Conservation (phyloP, 2,329 filamentous ascomycete species). For the Geosmithia putterillii region DNA sequence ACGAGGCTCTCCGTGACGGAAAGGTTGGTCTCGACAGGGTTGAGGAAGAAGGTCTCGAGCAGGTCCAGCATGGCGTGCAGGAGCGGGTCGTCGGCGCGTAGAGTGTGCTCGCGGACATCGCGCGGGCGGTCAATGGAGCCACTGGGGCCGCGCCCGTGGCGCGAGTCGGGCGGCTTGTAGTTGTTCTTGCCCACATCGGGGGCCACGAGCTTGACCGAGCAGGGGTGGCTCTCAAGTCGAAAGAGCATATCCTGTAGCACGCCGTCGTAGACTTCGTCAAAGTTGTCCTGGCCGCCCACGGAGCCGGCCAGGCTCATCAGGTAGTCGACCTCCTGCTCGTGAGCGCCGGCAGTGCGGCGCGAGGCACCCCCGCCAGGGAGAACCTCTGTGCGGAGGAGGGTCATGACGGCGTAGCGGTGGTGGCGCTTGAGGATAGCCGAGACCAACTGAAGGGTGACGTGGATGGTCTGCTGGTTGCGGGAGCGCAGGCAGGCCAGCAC, state of each 20-base stretch:
- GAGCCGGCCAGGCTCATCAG: constrained; percentile 56
- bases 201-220: constrained; percentile 56
- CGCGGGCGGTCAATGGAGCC: constrained; percentile 43
- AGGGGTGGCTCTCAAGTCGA: constrained; percentile 60
- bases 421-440: constrained; percentile 80
- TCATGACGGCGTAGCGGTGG: constrained; percentile 72
- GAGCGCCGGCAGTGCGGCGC: constrained; percentile 59
- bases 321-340: constrained; percentile 63
- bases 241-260: constrained; percentile 60
- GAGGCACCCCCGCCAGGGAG: constrained; percentile 36
- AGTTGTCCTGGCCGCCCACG: constrained; percentile 55
- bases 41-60: constrained; percentile 72
- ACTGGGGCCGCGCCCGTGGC: constrained; percentile 43
- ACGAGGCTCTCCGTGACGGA: constrained; percentile 75
- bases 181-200: constrained; percentile 45
- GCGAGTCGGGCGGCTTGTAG: constrained; percentile 22
- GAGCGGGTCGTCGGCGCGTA: constrained; percentile 50
- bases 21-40: constrained; percentile 83
- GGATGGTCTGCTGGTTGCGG: constrained; percentile 75
- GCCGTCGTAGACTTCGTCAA: constrained; percentile 61
- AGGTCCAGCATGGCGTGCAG: constrained; percentile 57
- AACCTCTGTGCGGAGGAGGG: constrained; percentile 56
- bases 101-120: constrained; percentile 47
- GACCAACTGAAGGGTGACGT: constrained; percentile 77
- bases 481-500: constrained; percentile 78